Evolutionary conservation across 1,139 yeast species (phyloP).

Genomic region (Pichia inconspicua): DNA sequence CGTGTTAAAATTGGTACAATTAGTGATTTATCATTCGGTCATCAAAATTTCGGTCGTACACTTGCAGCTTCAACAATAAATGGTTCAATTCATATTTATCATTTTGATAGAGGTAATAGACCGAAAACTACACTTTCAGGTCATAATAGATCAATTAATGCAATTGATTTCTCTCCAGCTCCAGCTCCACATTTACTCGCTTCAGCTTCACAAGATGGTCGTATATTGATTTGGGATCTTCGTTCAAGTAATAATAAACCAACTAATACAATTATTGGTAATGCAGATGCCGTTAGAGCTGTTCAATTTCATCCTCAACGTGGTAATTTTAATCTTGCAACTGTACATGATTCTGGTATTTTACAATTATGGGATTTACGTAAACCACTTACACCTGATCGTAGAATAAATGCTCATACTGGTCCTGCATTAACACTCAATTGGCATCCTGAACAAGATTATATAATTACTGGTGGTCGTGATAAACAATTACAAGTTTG

Average conservation of each 20-base stretch:
- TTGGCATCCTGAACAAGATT: conserved; percentile 82
- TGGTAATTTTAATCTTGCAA: conserved; percentile 39
- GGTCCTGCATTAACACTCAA: conserved; percentile 86
- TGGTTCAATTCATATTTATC: conserved; percentile 43
- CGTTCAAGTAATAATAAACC: conserved; percentile 46
- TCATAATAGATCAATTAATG: conserved; percentile 75
- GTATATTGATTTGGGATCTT: conserved; percentile 82
- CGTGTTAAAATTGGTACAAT: conserved; percentile 40
- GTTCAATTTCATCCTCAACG: conserved; percentile 53
- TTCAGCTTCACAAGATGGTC: conserved; percentile 90
- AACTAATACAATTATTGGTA: conserved; percentile 40
- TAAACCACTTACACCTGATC: conserved; percentile 48
- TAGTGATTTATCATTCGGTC: conserved; percentile 42
- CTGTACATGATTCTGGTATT: conserved; percentile 87
- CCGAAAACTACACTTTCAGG: conserved; percentile 47
- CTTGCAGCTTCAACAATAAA: conserved; percentile 45
- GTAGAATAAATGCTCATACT: conserved; percentile 78
- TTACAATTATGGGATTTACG: conserved; percentile 80
- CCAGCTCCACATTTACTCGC: conserved; percentile 48
- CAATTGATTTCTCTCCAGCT: conserved; percentile 60
- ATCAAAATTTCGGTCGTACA: conserved; percentile 33
- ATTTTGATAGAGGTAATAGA: conserved; percentile 36
- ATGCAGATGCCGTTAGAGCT: conserved; percentile 58
- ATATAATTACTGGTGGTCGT: conserved; percentile 85
- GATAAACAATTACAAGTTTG: conserved; percentile 79